phyloP scores from a whole-genome alignment of 2,329 filamentous ascomycete genomes.

The Epicoccum sorghinum region DNA sequence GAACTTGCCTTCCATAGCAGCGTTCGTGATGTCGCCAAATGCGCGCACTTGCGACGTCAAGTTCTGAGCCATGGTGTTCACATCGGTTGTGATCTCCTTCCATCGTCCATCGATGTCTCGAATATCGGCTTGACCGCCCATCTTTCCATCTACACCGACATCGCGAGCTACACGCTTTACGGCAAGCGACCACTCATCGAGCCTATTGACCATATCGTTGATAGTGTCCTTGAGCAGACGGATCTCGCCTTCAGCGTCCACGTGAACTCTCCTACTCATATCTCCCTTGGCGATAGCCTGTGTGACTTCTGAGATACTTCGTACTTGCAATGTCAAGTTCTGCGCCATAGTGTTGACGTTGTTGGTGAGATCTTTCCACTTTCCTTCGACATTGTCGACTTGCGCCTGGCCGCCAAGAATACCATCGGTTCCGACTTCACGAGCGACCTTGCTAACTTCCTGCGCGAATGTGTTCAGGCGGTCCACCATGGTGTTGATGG shows the following conservation, averaged over 20 bases:
- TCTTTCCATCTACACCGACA: slow-evolving; percentile 96
- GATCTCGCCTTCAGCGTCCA: slow-evolving; percentile 94
- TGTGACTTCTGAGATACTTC: slow-evolving; percentile 91
- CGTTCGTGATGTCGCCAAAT: slow-evolving; percentile 98
- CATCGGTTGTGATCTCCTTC: slow-evolving; percentile 98
- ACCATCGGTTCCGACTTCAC: slow-evolving; percentile 69
- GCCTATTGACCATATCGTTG: slow-evolving; percentile 96
- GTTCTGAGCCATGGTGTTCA: slow-evolving; percentile 86
- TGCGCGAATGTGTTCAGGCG: slow-evolving; percentile 68
- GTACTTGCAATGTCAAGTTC: slow-evolving; percentile 71
- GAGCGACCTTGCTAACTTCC: slow-evolving; percentile 69
- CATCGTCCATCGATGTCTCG: slow-evolving; percentile 90
- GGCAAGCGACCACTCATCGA: slow-evolving; percentile 95
- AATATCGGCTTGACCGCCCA: slow-evolving; percentile 96
- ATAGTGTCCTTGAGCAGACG: slow-evolving; percentile 93
- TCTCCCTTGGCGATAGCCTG: slow-evolving; percentile 95
- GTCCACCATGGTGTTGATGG: slow-evolving; percentile 74
- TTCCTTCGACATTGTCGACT: slow-evolving; percentile 69
- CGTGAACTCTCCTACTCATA: slow-evolving; percentile 94
- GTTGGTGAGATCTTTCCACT: slow-evolving; percentile 71
- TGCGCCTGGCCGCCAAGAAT: slow-evolving; percentile 68
- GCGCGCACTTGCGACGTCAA: slow-evolving; percentile 95
- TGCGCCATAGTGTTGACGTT: slow-evolving; percentile 72
- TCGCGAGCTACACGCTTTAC: slow-evolving; percentile 95
- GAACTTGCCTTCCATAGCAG: slow-evolving; percentile 95